These are phyloP conservation scores for Malassezia sympodialis DNA, from an alignment of 1,284 basidiomycete genomes.

Conservation along the genomic window DNA sequence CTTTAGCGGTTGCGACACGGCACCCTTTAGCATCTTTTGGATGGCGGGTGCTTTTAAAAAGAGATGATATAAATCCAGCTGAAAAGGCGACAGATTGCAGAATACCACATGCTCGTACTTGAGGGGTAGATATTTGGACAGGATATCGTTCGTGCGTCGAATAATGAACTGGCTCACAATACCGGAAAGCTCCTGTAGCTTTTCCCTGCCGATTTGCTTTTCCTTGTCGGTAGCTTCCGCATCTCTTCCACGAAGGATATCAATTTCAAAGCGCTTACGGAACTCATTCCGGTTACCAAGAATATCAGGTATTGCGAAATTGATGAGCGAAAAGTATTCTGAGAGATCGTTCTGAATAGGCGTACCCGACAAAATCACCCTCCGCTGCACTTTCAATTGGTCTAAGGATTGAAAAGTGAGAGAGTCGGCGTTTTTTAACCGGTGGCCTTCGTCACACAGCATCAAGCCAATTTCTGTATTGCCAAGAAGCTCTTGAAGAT, in stretches of 20 bases:
- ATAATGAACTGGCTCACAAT: conserved; percentile 95
- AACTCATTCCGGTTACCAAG: conserved; percentile 86
- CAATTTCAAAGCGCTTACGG: conserved; percentile 89
- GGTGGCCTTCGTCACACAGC: conserved; percentile 92
- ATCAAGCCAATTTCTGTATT: conserved; percentile 67
- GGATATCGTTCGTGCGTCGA: conserved; percentile 84
- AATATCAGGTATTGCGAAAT: conserved; percentile 94
- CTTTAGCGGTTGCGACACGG: conserved; percentile 87
- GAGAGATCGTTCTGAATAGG: conserved; percentile 89
- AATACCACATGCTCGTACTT: conserved; percentile 99
- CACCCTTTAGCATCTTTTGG: conserved; percentile 76
- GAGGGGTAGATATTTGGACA: conserved; percentile 94
- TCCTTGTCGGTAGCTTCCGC: conserved; percentile 74
- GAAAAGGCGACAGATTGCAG: conserved; percentile 77
- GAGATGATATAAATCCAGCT: conserved; percentile 75
- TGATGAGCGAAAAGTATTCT: conserved; percentile 91
- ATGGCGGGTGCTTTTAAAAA: conserved; percentile 94
- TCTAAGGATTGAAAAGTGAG: conserved; percentile 77
- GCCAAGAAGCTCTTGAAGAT: conserved; percentile 38
- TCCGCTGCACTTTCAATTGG: conserved; percentile 74
- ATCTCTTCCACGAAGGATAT: conserved; percentile 85
- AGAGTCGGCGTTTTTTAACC: conserved; percentile 74
- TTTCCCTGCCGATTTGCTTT: conserved; percentile 74
- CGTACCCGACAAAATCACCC: conserved; percentile 91
- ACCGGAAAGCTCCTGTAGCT: conserved; percentile 81